Base-by-base conservation (phyloP, 495 filamentous ascomycete species). In the Symbiotaphrina buchneri region DNA sequence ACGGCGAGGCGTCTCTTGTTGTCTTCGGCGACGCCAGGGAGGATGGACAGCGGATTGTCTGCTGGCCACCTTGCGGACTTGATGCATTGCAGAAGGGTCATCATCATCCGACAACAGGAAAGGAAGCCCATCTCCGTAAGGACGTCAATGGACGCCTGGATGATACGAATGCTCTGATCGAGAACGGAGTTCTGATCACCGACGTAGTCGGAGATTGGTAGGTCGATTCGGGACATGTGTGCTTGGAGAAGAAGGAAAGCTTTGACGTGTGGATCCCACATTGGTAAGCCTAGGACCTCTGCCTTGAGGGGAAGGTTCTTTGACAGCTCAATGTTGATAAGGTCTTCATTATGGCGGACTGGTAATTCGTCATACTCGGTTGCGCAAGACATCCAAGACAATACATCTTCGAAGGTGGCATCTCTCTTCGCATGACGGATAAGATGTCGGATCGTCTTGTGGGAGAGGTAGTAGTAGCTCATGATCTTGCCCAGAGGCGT, bases 211-310 rank as follows among this genome's bases (percentile, higher is more conserved):
- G 82, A 75, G 31, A 99, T 94, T 5, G 87, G 87, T 17, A 99
- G 67, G 30, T 77, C 69, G 39, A 94, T 75, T 22, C 85, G 73
- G 20, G 76, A 81, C 68, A 99, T 83, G 46, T 92, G 82, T 2
- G 87, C 83, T 45, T 99, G 90, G 0, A 99, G 60, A 2, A 99
- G 59, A 21, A 99, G 54, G 53, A 92, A 95, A 0, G 90, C 75
- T 45, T 99, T 99, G 41, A 95, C 78, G 47, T 99, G 87, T 10
- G 87, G 87, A 52, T 99, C 87, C 84, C 87, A 94, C 73, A 95
- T 79, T 0, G 82, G 85, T 28, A 90, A 46, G 14, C 72, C 73
- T 45, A 92, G 74, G 6, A 58, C 51, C 13, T 77, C 65, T 1
- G 63, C 71, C 11, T 61, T 56, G 18, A 83, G 47, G 0, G 77